phyloP scores from a whole-genome alignment of 2,329 filamentous ascomycete species.

The Berkeleyomyces rouxiae region DNA sequence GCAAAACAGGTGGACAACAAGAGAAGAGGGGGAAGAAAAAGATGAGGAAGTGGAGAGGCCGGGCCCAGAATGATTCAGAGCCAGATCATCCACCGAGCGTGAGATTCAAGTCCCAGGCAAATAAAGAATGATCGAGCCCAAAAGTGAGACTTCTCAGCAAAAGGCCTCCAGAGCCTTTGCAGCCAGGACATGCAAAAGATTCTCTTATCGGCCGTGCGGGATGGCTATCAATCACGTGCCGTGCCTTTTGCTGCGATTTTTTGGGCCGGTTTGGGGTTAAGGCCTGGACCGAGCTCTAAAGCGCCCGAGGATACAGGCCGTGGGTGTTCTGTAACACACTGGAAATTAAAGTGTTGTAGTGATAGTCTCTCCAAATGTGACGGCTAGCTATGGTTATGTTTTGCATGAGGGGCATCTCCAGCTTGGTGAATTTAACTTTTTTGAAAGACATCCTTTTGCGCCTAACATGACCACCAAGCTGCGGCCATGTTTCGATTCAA shows the following conservation, averaged over 20 bases:
- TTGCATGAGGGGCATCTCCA: neutral
- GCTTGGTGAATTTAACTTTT: neutral
- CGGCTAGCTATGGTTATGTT: neutral
- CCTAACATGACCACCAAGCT: neutral
- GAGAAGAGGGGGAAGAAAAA: neutral
- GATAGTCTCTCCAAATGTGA: neutral
- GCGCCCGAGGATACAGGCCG: neutral
- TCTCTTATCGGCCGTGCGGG: constrained; percentile 12
- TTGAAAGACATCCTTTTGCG: neutral
- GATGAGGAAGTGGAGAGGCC: neutral
- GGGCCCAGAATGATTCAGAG: neutral
- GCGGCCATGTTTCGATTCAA: neutral
- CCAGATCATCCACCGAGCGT: constrained; percentile 1
- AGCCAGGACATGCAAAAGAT: constrained; percentile 5
- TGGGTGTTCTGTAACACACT: neutral
- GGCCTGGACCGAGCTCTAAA: neutral
- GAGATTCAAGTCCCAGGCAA: neutral
- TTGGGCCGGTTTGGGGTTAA: neutral
- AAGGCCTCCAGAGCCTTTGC: neutral
- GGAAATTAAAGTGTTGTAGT: neutral
- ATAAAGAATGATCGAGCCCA: neutral
- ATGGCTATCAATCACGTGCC: constrained; percentile 13
- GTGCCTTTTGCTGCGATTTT: neutral
- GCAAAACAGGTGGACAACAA: neutral
- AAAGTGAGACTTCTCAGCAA: neutral